Percentiles rank a stretch among this genome's conserved stretches.
Conservation (phyloP, 106 monocot genomes). For the Cymbidium sinense region DNA sequence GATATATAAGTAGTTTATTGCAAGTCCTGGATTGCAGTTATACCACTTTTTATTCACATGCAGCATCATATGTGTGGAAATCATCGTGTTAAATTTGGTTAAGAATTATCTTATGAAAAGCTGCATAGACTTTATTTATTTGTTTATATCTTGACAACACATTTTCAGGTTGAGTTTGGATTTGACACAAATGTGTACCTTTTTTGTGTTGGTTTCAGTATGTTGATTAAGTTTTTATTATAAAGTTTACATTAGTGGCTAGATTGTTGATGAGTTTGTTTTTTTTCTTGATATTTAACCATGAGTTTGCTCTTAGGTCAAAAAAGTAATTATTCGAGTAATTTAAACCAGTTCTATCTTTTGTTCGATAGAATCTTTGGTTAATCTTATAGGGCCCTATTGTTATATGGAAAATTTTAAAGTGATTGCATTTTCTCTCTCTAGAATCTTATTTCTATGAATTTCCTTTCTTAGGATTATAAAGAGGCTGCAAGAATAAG, state of each 20-base stretch:
- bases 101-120: too few species aligned
- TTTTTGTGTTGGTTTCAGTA: too few species aligned
- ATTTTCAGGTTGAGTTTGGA: too few species aligned
- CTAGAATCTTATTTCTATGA: not conserved
- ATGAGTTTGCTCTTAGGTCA: not conserved
- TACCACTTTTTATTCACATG: too few species aligned
- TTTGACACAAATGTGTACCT: too few species aligned
- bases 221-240: not conserved
- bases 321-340: not conserved
- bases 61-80: too few species aligned
- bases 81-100: too few species aligned
- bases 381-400: not conserved
- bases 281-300: not conserved
- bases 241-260: not conserved
- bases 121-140: too few species aligned
- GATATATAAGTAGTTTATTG: too few species aligned
- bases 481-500: conserved; percentile 73
- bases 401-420: not conserved
- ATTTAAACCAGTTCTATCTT: not conserved
- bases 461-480: conserved; percentile 36
- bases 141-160: too few species aligned
- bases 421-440: not conserved
- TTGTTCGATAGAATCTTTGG: not conserved
- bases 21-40: too few species aligned
- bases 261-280: not conserved